phyloP scores from a whole-genome alignment of 495 filamentous ascomycete species.

The Neurospora discreta region DNA sequence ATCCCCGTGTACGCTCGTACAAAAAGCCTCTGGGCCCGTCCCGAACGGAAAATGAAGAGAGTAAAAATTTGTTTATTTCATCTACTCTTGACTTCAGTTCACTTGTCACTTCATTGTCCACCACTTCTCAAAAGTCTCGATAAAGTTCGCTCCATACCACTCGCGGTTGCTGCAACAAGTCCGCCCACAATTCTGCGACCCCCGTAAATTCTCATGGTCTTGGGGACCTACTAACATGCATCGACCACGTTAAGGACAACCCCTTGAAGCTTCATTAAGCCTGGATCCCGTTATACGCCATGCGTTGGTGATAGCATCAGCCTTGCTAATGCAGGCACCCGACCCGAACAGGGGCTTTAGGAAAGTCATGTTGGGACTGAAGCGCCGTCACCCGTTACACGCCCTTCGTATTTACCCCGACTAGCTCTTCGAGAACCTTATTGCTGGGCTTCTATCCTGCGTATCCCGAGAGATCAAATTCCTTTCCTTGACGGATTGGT shows the following conservation, averaged over 20 bases:
- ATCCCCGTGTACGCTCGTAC: background rate
- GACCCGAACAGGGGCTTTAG: conserved; percentile 5
- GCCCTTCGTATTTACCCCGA: conserved; percentile 11
- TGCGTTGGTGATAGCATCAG: conserved; percentile 2
- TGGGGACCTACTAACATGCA: background rate
- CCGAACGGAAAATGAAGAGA: background rate
- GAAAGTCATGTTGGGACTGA: background rate
- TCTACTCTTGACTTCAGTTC: background rate
- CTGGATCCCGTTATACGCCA: background rate
- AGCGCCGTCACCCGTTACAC: conserved; percentile 20
- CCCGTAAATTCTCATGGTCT: background rate
- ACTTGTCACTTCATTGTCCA: background rate
- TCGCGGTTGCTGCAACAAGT: background rate
- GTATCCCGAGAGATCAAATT: background rate
- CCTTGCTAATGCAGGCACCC: conserved; percentile 17
- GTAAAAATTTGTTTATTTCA: background rate
- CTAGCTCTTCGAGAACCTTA: background rate
- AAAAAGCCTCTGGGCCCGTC: background rate
- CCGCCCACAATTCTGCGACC: background rate
- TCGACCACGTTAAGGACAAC: background rate
- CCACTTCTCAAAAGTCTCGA: background rate
- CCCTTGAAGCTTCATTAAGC: background rate
- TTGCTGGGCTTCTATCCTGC: background rate
- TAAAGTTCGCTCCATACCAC: background rate
- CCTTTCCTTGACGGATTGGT: background rate